Conservation (phyloP, 2,329 filamentous ascomycete species). For the Fusarium luffae region DNA sequence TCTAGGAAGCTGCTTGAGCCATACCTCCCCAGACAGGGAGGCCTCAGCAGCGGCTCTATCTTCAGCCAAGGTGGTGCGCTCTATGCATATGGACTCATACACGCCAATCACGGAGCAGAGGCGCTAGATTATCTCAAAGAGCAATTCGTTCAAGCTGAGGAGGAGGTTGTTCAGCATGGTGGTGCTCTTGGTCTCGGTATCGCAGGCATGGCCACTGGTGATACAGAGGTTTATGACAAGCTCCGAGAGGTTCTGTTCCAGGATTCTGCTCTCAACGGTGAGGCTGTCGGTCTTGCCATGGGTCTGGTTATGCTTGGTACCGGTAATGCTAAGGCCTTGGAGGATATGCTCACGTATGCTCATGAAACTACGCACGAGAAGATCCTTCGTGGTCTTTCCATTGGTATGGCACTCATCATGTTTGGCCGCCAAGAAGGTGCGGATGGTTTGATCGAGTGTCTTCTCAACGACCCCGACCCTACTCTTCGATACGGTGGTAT, state of each 20-base stretch:
- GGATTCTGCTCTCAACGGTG: conserved; percentile 95
- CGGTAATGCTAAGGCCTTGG: conserved; percentile 91
- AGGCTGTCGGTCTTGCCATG: conserved; percentile 95
- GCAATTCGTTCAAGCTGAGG: conserved; percentile 79
- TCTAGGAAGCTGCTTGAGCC: conserved; percentile 93
- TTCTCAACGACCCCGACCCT: conserved; percentile 93
- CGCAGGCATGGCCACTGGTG: conserved; percentile 96
- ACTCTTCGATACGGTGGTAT: conserved; percentile 96
- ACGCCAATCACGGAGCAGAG: conserved; percentile 95
- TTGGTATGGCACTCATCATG: conserved; percentile 99
- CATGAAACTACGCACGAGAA: conserved; percentile 99
- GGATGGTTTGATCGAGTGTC: conserved; percentile 91
- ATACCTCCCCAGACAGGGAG: conserved; percentile 84
- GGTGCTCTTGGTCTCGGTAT: conserved; percentile 95
- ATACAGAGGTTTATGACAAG: conserved; percentile 89
- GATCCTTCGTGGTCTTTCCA: conserved; percentile 92
- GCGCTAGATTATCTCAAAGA: conserved; percentile 83
- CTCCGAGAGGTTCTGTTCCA: conserved; percentile 89
- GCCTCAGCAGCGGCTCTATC: conserved; percentile 82
- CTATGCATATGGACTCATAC: conserved; percentile 94
- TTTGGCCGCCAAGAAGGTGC: conserved; percentile 94
- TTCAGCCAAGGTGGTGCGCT: conserved; percentile 97
- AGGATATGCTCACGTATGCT: conserved; percentile 97
- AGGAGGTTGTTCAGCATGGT: conserved; percentile 97
- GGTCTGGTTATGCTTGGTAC: conserved; percentile 98